These are phyloP conservation scores for Collybia sordida DNA, from an alignment of 768 basidiomycete species.

Conservation along the genomic window DNA sequence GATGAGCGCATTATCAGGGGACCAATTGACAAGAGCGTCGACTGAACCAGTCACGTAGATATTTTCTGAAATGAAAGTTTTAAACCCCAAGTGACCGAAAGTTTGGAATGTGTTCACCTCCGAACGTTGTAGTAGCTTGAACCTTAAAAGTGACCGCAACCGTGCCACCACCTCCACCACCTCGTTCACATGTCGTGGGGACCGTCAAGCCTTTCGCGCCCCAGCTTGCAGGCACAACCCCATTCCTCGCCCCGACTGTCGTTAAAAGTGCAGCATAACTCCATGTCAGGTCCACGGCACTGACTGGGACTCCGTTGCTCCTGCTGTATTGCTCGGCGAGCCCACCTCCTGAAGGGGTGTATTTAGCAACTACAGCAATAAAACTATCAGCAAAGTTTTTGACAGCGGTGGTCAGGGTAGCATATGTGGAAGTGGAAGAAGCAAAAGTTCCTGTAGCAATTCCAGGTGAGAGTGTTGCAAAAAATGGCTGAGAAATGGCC, in stretches of 20 bases:
- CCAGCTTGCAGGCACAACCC: conserved; percentile 54
- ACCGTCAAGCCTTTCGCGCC: conserved; percentile 59
- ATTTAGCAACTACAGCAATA: conserved; percentile 51
- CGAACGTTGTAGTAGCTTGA: conserved; percentile 54
- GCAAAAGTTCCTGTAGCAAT: conserved; percentile 53
- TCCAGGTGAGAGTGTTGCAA: conserved; percentile 52
- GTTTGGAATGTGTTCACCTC: conserved; percentile 41
- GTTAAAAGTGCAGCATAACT: conserved; percentile 73
- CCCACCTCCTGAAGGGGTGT: conserved; percentile 60
- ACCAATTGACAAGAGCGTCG: conserved; percentile 59
- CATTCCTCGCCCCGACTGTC: conserved; percentile 50
- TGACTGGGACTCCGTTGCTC: conserved; percentile 47
- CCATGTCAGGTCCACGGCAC: conserved; percentile 74
- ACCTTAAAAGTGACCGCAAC: conserved; percentile 66
- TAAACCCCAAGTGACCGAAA: background rate
- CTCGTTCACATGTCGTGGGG: conserved; percentile 42
- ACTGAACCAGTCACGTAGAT: conserved; percentile 68
- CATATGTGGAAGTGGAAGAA: conserved; percentile 45
- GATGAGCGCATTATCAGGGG: conserved; percentile 50
- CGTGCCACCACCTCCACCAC: conserved; percentile 22
- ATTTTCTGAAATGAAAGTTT: conserved; percentile 44
- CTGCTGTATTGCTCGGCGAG: conserved; percentile 66
- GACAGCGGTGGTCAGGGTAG: conserved; percentile 46
- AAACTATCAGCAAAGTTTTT: conserved; percentile 67
- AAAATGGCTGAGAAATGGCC: conserved; percentile 64